Evolutionary conservation across 164 flowering plant species (phyloP).

Genomic region (Akebia trifoliata): DNA sequence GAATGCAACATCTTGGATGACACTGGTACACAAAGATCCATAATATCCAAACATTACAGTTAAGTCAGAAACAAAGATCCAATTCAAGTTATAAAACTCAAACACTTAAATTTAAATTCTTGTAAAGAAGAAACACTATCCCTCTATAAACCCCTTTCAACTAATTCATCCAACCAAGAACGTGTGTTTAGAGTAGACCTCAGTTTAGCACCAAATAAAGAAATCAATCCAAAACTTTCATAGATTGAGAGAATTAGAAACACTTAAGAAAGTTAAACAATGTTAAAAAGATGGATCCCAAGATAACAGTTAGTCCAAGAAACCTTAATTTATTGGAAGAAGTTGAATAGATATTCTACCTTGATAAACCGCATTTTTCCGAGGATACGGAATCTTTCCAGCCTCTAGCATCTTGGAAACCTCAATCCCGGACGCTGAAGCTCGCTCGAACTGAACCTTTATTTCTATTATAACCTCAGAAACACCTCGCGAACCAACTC

Average conservation of each 20-base stretch:
- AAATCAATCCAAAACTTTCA: no score
- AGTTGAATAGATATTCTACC: conserved; percentile 25
- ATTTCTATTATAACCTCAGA: conserved; percentile 61
- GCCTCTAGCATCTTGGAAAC: conserved; percentile 79
- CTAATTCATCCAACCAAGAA: no score
- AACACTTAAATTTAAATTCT: no score
- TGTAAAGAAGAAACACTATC: no score
- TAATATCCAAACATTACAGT: background rate
- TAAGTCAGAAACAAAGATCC: background rate
- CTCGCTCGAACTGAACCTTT: conserved; percentile 64
- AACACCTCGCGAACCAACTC: conserved; percentile 31
- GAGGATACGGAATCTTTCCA: conserved; percentile 64
- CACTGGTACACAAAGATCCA: conserved; percentile 32
- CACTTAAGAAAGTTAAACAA: no score
- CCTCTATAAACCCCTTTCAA: no score
- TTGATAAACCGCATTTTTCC: conserved; percentile 51
- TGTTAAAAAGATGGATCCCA: no score
- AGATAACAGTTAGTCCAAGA: no score
- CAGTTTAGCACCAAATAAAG: no score
- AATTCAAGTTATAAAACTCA: no score
- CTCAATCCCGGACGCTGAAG: conserved; percentile 66
- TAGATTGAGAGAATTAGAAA: no score
- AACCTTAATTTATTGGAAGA: background rate
- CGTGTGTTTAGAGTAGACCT: no score
- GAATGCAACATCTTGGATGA: conserved; percentile 79